phyloP scores from a whole-genome alignment of 139 green algal species.

The Chlorella sp. region DNA sequence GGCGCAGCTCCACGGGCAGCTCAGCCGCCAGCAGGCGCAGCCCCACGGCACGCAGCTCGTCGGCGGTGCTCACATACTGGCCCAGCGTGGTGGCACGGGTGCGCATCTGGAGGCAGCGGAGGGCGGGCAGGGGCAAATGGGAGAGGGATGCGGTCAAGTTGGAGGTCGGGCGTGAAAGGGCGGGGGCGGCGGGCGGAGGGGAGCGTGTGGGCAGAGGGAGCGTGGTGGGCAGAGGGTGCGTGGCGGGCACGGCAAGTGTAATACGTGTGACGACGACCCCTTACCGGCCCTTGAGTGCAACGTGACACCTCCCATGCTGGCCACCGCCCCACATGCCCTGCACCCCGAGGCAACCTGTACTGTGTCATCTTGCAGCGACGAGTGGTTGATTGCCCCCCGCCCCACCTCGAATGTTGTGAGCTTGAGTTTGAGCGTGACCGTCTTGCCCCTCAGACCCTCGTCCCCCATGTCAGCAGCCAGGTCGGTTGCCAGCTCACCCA shows the following conservation, averaged over 20 bases:
- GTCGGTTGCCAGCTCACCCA: constrained; percentile 66
- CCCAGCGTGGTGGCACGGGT: constrained; percentile 74
- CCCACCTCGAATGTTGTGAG: constrained; percentile 71
- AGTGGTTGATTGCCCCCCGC: not conserved
- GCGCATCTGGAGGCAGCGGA: constrained; percentile 59
- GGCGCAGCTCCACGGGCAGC: constrained; percentile 74
- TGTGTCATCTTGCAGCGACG: not conserved
- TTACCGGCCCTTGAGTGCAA: too few species aligned
- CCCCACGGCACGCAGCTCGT: constrained; percentile 67
- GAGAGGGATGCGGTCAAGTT: not conserved
- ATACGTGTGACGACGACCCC: too few species aligned
- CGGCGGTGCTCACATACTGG: constrained; percentile 51
- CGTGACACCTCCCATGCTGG: not conserved
- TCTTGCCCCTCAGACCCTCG: constrained; percentile 78
- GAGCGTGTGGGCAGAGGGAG: too few species aligned
- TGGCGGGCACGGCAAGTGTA: too few species aligned
- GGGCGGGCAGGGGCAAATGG: not conserved
- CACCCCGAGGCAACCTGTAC: not conserved
- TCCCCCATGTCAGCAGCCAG: constrained; percentile 74
- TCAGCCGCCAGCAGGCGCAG: constrained; percentile 77
- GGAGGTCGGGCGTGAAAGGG: not conserved
- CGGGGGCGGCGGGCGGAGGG: not conserved
- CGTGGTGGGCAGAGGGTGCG: too few species aligned
- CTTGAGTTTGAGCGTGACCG: constrained; percentile 91
- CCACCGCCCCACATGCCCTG: not conserved